Conservation (phyloP, 1,284 basidiomycete genomes). For the Phellopilus nigrolimitatus region DNA sequence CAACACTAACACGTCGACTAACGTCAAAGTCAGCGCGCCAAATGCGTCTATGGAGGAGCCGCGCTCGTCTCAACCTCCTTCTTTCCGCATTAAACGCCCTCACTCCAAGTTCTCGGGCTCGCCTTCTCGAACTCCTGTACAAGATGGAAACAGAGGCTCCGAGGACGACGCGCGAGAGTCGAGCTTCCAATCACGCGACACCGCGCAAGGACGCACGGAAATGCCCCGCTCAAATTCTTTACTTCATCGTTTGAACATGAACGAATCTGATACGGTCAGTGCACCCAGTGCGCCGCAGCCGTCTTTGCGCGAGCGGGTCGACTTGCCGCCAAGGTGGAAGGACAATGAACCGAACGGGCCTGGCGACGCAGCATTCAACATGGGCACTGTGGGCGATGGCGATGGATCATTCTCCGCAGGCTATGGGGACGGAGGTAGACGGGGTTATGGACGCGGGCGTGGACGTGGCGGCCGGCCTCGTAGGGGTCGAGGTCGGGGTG, state of each 20-base stretch:
- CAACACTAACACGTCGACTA: background rate
- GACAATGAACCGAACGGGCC: background rate
- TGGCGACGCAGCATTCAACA: background rate
- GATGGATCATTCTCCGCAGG: background rate
- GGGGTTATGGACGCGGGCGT: background rate
- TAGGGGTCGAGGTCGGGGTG: slow-evolving; percentile 1
- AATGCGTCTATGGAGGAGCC: background rate
- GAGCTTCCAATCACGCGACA: background rate
- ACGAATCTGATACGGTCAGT: background rate
- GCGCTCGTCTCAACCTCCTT: background rate
- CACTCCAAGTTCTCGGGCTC: background rate
- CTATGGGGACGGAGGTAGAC: background rate
- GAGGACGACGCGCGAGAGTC: background rate
- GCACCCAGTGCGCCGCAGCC: background rate
- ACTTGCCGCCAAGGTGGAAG: background rate
- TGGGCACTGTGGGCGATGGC: background rate
- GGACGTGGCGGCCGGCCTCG: slow-evolving; percentile 1
- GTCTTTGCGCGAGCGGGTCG: slow-evolving; percentile 5
- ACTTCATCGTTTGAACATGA: slow-evolving; percentile 17
- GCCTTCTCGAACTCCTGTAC: background rate
- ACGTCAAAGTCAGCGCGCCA: background rate
- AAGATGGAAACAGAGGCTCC: background rate
- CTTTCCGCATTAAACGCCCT: background rate
- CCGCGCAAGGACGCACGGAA: background rate
- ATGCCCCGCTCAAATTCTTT: slow-evolving; percentile 12